These are phyloP conservation scores for Schizophyllum commune DNA, from an alignment of 1,284 basidiomycete species.

Conservation along the genomic window DNA sequence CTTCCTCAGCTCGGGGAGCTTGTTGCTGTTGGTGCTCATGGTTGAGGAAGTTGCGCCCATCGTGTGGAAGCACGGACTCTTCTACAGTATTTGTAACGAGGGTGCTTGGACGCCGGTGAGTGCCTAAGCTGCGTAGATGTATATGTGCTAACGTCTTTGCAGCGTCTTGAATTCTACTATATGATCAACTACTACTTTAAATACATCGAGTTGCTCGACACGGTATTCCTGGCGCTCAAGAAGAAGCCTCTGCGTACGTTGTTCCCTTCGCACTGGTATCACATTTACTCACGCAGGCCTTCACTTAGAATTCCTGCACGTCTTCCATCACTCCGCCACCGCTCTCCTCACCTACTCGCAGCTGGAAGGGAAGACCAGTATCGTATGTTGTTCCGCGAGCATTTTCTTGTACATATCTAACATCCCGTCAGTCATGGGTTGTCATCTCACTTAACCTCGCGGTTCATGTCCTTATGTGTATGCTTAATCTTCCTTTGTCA, in stretches of 20 bases:
- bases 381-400: conserved; percentile 44
- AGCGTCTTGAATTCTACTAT: conserved; percentile 90
- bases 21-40: conserved; percentile 79
- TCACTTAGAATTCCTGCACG: conserved; percentile 83
- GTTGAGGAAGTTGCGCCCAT: conserved; percentile 85
- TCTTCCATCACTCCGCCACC: conserved; percentile 99
- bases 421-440: conserved; percentile 76
- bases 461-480: conserved; percentile 98
- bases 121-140: conserved; percentile 15
- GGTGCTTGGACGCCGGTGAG: conserved; percentile 80
- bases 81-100: conserved; percentile 74
- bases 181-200: conserved; percentile 99
- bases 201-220: conserved; percentile 91
- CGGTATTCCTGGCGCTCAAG: conserved; percentile 95
- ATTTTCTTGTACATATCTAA: conserved; percentile 1
- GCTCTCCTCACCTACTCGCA: conserved; percentile 93
- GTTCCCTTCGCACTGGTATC: conserved; percentile 3
- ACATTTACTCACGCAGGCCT: conserved; percentile 4
- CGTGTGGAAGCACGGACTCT: conserved; percentile 61
- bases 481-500: conserved; percentile 19
- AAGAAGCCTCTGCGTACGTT: conserved; percentile 89
- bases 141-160: conserved; percentile 10
- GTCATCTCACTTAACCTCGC: conserved; percentile 89
- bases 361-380: conserved; percentile 86
- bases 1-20: conserved; percentile 77